A percentile compares a stretch with the other conserved stretches of the same genome.
Evolutionary conservation across 129 eudicot species (phyloP).

Genomic region (Pseudognaphalium luteoalbum): DNA sequence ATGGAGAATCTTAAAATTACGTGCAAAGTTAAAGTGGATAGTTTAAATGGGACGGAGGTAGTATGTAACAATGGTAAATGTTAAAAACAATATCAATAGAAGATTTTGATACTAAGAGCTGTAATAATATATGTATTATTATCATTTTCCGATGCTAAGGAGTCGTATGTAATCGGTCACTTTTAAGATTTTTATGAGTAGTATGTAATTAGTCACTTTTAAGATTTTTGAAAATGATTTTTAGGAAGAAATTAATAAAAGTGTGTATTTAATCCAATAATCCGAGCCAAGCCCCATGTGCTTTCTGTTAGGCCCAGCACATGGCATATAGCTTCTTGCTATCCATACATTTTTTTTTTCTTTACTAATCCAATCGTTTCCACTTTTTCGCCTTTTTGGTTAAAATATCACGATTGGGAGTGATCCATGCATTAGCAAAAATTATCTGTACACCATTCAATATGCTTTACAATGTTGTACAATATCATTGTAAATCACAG

Average conservation of each 20-base stretch:
- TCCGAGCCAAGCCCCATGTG: conserved; percentile 29
- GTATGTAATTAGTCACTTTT: neutral
- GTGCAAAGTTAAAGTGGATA: too few relatives aligned
- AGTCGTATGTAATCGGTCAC: neutral
- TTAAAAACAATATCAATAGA: too few relatives aligned
- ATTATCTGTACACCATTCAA: too few relatives aligned
- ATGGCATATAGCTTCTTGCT: conserved; percentile 32
- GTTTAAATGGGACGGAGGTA: too few relatives aligned
- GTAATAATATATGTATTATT: neutral
- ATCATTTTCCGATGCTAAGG: neutral
- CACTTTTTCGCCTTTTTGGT: neutral
- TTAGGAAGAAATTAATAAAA: neutral
- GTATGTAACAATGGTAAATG: too few relatives aligned
- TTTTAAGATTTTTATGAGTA: neutral
- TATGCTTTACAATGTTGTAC: too few relatives aligned
- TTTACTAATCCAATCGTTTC: conserved; percentile 12
- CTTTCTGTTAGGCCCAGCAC: conserved; percentile 40
- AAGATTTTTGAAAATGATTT: neutral
- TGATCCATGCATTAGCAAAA: too few relatives aligned
- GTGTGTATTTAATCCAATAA: neutral
- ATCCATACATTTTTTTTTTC: conserved; percentile 15
- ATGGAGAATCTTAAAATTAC: too few relatives aligned
- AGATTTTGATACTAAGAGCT: too few relatives aligned
- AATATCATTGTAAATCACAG: too few relatives aligned
- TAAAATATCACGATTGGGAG: neutral